Evolutionary conservation across 306 rosid genomes (phyloP), one percentile per base, ranked within the genome.

Genomic region (Leucaena leucocephala): DNA sequence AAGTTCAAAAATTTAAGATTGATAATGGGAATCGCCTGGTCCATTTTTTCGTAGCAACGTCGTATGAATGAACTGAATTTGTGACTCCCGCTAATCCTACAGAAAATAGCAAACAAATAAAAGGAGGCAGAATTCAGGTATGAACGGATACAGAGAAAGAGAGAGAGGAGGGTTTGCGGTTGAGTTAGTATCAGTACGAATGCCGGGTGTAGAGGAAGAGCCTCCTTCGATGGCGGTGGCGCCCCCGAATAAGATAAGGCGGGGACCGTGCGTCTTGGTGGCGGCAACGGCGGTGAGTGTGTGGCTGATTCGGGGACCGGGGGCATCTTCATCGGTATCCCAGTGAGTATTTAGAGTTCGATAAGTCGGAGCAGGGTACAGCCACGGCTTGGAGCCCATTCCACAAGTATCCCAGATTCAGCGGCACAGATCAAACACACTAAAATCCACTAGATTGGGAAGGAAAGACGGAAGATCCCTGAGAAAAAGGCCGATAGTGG

Each of bases 221-320:
- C 97, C 97, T 84, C 98, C 98, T 83, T 96, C 99, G 71, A 96
- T 91, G 82, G 99, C 99, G 33, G 99, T 96, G 81, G 98, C 91
- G 17, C 98, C 99, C 11, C 99, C 98, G n/a, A 96, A 96, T 19
- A 96, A 91, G 82, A 96, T 96, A 64, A 96, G 88, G 6, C 97
- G 93, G 0, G 98, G 92, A 14, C 99, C 99, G 2, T 78, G 89
- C 0, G 97, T 75, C 84, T 93, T 93, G 50, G 97, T 89, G 82
- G 99, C 86, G 16, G 97, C 98, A 12, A 96, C 93, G 78, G 94
- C 91, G 8, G 99, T 96, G 75, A 96, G 94, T 0, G 98, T 93
- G 84, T 96, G 99, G 9, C 46, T 87, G 55, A 97, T 93, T 17
- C 99, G 97, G 40, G 99, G 98, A 6, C 99, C 99, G 44, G 99